These are phyloP conservation scores for Neonectria neomacrospora DNA, from an alignment of 2,329 filamentous ascomycete species.

Conservation along the genomic window DNA sequence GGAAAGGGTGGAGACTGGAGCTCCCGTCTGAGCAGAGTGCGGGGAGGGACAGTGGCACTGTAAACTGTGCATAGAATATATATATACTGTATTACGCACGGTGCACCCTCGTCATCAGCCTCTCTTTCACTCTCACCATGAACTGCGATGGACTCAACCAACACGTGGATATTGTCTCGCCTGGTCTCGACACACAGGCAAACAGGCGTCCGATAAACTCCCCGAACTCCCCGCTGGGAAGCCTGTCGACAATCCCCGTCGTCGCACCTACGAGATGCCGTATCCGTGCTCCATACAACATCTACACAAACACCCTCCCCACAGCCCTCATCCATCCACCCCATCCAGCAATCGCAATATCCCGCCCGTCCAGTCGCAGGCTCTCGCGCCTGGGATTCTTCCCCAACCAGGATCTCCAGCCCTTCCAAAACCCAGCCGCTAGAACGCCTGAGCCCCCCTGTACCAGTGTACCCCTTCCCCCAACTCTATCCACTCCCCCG, in stretches of 20 bases:
- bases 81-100: neutral
- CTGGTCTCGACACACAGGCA: neutral
- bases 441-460: conserved; percentile 28
- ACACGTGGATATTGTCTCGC: neutral
- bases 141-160: neutral
- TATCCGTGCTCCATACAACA: neutral
- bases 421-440: conserved; percentile 16
- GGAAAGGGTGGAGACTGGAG: too few species aligned
- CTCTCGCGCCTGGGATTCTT: neutral
- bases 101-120: neutral
- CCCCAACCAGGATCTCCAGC: neutral
- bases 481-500: conserved; percentile 37
- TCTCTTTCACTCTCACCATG: neutral
- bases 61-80: neutral
- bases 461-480: neutral
- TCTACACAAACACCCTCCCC: conserved; percentile 5
- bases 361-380: neutral
- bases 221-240: conserved; percentile 25
- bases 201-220: conserved; percentile 11
- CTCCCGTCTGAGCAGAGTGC: neutral
- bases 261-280: neutral
- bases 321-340: conserved; percentile 4
- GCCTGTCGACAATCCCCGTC: neutral
- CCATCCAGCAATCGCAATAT: conserved; percentile 1
- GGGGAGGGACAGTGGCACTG: neutral